Evolutionary conservation across 169 alveolate species (phyloP), one percentile per base, ranked within the genome.

Genomic region (Besnoitia besnoiti): DNA sequence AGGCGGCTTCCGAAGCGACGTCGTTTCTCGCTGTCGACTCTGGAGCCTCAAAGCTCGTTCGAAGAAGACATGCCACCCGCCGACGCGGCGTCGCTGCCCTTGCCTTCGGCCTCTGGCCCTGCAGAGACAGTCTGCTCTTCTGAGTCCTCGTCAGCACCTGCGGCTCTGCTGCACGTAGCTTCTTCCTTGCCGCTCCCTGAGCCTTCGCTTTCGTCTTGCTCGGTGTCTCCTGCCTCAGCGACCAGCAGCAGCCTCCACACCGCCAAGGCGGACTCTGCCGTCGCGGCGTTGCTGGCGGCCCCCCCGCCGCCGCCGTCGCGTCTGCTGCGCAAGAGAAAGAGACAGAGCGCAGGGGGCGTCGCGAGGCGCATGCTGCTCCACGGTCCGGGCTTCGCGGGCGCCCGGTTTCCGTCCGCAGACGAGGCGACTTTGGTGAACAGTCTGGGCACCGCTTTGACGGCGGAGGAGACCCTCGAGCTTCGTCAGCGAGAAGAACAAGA

Each of bases 381-480:
- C 37, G 37, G 87, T 4, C 61, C 87, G 40, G 80, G 80, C 24
- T 55, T 55, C 67, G 80, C 80, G 12, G 80, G 80, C 4, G 21
- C 42, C 21, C 33, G 67, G 33, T n/a, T 55, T 19, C 82, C 82
- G 44, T 44, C 87, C 10, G 55, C 61, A 37, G 87, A 77, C 33
- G 87, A 77, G 37, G 87, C 87, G 7, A 44, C 49, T 2, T n/a
- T 77, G 40, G 87, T 77, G 40, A 77, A 77, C 87, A 77, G 87
- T 42, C 35, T 77, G 37, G 87, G 87, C 33, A 77, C 61, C 5
- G 87, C 87, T 0, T 35, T 77, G 59, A 77, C 87, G 37, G 49
- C 59, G 7, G 87, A 77, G 59, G 87, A 77, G 87, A 77, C 87
- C 35, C 87, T 39, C 59, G 59, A 77, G 55, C 87, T 77, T 16